phyloP scores from a whole-genome alignment of 495 filamentous ascomycete genomes.

The Tuber aestivum region DNA sequence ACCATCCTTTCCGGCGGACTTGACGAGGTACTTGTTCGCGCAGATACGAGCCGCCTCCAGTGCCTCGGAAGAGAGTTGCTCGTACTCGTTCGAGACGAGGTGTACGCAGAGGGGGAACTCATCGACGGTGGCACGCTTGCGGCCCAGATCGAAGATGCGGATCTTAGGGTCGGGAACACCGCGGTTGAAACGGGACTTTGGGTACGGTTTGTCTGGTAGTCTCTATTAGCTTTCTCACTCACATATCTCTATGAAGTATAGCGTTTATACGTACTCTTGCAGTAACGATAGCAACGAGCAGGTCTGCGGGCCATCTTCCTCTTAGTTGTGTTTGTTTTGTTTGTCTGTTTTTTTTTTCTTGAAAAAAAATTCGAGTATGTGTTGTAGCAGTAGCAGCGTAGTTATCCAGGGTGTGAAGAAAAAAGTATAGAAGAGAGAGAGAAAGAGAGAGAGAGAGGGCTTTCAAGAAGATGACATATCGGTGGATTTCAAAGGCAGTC shows the following conservation, averaged over 20 bases:
- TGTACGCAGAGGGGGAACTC: slow-evolving; percentile 97
- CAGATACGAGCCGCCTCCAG: slow-evolving; percentile 97
- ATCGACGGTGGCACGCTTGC: slow-evolving; percentile 93
- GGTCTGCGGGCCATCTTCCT: slow-evolving; percentile 97
- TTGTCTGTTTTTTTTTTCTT: slow-evolving; percentile 20
- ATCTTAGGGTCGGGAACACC: slow-evolving; percentile 99
- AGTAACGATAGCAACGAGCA: slow-evolving; percentile 98
- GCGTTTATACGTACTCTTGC: slow-evolving; percentile 79
- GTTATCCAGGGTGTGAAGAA: slow-evolving; percentile 12
- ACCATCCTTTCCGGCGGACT: slow-evolving; percentile 90
- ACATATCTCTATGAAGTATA: neutral
- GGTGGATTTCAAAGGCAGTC: slow-evolving; percentile 34
- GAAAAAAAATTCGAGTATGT: neutral
- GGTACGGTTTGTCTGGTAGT: slow-evolving; percentile 67
- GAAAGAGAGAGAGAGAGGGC: neutral
- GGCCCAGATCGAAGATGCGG: slow-evolving; percentile 96
- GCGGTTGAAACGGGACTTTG: slow-evolving; percentile 98
- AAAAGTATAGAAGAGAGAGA: neutral
- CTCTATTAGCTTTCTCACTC: slow-evolving; percentile 6
- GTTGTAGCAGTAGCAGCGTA: slow-evolving; percentile 6
- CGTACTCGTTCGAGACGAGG: slow-evolving; percentile 97
- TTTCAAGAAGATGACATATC: slow-evolving; percentile 10
- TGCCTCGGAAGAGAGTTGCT: slow-evolving; percentile 95
- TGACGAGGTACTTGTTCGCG: slow-evolving; percentile 98
- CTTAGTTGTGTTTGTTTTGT: slow-evolving; percentile 60